These are phyloP conservation scores for Gentiana macrophylla DNA, from an alignment of 257 asterid species.

Conservation along the genomic window DNA sequence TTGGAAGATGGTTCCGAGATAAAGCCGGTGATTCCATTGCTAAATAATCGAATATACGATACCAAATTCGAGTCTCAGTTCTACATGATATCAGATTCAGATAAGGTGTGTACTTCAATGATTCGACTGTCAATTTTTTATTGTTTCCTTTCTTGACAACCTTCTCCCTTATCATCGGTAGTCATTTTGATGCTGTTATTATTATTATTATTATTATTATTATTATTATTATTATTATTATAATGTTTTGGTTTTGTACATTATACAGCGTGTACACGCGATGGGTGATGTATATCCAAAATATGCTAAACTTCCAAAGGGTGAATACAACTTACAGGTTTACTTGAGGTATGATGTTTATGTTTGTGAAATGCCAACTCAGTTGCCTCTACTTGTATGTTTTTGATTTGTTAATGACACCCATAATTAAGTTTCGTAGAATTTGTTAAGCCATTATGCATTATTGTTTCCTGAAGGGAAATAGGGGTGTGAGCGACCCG, in stretches of 20 bases:
- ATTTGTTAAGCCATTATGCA: background rate
- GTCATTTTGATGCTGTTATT: too few relatives aligned
- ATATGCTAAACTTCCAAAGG: constrained; percentile 78
- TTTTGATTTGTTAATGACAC: too few relatives aligned
- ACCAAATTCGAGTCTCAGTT: constrained; percentile 95
- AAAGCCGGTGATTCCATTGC: constrained; percentile 80
- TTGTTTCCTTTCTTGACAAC: too few relatives aligned
- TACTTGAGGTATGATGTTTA: constrained; percentile 47
- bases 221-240: too few relatives aligned
- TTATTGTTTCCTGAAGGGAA: background rate
- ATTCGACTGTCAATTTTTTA: background rate
- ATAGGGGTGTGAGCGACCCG: too few relatives aligned
- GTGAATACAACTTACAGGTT: constrained; percentile 78
- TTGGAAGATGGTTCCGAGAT: constrained; percentile 80
- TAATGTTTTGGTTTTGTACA: background rate
- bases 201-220: too few relatives aligned
- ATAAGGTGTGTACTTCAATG: constrained; percentile 49
- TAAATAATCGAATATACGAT: constrained; percentile 92
- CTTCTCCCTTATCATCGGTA: too few relatives aligned
- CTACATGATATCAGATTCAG: constrained; percentile 89
- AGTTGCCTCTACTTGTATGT: background rate
- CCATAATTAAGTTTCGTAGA: too few relatives aligned
- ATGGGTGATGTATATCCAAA: constrained; percentile 95
- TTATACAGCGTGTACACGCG: constrained; percentile 66
- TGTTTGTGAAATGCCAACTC: background rate